phyloP scores from a whole-genome alignment of 805 yeast species.

The Candida ulmi region DNA sequence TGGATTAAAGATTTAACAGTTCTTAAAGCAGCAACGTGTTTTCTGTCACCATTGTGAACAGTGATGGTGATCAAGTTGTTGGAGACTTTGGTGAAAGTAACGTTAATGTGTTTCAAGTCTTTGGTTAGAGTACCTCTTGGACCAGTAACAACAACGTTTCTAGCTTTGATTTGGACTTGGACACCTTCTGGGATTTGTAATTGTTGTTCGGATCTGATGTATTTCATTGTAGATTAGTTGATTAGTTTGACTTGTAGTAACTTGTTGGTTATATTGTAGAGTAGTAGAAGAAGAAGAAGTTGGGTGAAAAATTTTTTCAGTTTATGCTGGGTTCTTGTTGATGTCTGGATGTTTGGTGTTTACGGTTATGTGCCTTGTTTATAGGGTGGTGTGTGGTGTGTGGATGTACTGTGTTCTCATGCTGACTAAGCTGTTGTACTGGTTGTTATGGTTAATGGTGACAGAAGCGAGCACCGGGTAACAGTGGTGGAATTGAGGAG shows the following conservation, averaged over 20 bases:
- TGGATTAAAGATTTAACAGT: conserved; percentile 93
- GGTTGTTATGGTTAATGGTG: too few species aligned
- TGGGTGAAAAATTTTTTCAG: too few species aligned
- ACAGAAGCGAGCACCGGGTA: too few species aligned
- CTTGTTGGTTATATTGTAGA: not conserved
- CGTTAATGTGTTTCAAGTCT: conserved; percentile 91
- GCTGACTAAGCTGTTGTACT: too few species aligned
- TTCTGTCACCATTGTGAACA: conserved; percentile 99
- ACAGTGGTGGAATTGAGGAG: too few species aligned
- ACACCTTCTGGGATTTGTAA: conserved; percentile 91
- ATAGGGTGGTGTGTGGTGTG: too few species aligned
- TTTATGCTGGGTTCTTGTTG: too few species aligned
- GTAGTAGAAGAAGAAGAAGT: too few species aligned
- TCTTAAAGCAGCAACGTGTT: conserved; percentile 99
- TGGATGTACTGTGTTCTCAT: too few species aligned
- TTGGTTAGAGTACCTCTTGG: conserved; percentile 95
- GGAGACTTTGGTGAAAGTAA: conserved; percentile 78
- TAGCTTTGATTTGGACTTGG: conserved; percentile 83
- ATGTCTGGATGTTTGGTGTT: too few species aligned
- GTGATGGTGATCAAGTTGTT: conserved; percentile 75
- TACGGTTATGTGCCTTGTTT: too few species aligned
- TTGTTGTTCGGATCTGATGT: conserved; percentile 80
- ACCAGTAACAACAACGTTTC: conserved; percentile 85
- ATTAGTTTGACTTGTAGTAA: not conserved
- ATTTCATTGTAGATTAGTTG: conserved; percentile 78